Evolutionary conservation across 345 rosid species (phyloP), one percentile per base, ranked within the genome.

Genomic region (Eucalyptus sp.): DNA sequence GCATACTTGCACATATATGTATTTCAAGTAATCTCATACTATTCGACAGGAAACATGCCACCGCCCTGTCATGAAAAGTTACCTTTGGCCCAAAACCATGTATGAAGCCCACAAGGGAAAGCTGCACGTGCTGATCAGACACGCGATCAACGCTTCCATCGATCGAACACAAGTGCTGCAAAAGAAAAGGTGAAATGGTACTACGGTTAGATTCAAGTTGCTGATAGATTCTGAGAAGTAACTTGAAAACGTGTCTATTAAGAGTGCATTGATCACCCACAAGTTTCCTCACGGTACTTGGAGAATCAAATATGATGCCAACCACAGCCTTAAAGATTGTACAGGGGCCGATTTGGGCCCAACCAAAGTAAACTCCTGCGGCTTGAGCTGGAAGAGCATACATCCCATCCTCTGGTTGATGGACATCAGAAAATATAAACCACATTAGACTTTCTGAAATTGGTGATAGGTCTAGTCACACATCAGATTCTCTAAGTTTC

Each of bases 61-160:
- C 5, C 13, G 27, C 13, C 6, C 24, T 8, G 10, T 33, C 81
- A 46, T 68, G 43, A 68, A 87, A 49, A 29, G 54, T 87, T 89
- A 91, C 94, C 94, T 41, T 89, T 89, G 89, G 79, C 3, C 80
- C 54, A 15, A 89, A 68, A 76, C 91, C 89, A 25, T 88, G 89
- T 88, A 92, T 90, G 88, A 91, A 92, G 51, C 93, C 94, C 24
- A 92, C 93, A 87, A 92, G 91, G 37, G 88, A 87, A 20, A 92
- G 85, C 29, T 90, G 92, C 91, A 92, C 3, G 8, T 58, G 86
- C 85, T 89, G 90, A 87, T 89, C 88, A 27, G 87, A 22, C 44
- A 51, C 20, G 14, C 37, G 13, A 51, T 43, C 88, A 43, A 22
- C 4, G 2, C 87, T 87, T 18, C 49, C 91, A 52, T 91, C 91